Evolutionary conservation across 176 grass and related monocot species (phyloP).

Genomic region (Aegilops tauschii): DNA sequence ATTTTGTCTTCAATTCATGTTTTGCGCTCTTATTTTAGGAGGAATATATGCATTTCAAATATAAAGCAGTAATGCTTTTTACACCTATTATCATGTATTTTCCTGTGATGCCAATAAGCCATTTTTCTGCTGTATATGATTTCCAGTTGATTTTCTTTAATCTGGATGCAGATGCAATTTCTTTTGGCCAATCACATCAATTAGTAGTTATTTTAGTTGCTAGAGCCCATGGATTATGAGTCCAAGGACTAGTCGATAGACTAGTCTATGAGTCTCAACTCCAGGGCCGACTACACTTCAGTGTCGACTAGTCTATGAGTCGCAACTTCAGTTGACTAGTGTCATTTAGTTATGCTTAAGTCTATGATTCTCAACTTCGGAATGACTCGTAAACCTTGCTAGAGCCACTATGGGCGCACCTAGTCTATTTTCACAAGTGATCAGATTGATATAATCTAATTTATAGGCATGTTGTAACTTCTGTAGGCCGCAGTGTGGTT

Average conservation of each 20-base stretch:
- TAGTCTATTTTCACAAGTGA: constrained; percentile 2
- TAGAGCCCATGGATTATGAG: background rate
- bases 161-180: background rate
- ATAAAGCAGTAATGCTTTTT: background rate
- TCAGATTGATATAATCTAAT: background rate
- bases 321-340: too few relatives aligned
- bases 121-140: background rate
- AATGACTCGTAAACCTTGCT: too few relatives aligned
- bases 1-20: background rate
- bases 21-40: background rate
- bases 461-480: background rate
- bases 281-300: too few relatives aligned
- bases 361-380: too few relatives aligned
- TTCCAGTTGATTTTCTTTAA: background rate
- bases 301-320: too few relatives aligned
- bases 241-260: too few relatives aligned
- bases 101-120: background rate
- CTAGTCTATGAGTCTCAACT: too few relatives aligned
- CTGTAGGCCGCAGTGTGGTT: background rate
- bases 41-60: background rate
- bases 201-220: background rate
- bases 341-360: too few relatives aligned
- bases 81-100: background rate
- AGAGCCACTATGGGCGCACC: background rate
- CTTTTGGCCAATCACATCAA: background rate